Evolutionary conservation across 345 rosid genomes (phyloP), one percentile per base, ranked within the genome.

Genomic region (Camelina laxa): DNA sequence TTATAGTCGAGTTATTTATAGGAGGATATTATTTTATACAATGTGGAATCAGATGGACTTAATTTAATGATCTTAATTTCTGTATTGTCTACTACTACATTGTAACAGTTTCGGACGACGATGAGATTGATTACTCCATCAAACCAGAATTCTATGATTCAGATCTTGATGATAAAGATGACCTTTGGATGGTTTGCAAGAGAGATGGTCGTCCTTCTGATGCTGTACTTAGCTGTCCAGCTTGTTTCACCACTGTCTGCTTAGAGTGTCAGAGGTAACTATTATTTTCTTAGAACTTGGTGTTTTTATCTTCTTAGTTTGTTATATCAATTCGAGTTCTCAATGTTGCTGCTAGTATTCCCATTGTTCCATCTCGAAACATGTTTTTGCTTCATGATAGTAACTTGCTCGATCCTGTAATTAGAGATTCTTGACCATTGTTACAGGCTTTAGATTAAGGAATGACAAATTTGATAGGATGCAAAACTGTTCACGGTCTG

Each of bases 181-280:
- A 87, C 71, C 9, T 10, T 15, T 91, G 97, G 95, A 84, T 84
- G 73, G 75, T 62, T 13, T 85, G 80, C 75, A 70, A 75, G 65
- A 83, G 89, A 71, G 78, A 76, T 38, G 95, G 95, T 4, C 83
- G 73, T 66, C 41, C 67, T 20, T 86, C 97, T 51, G 97, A 91
- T 70, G 91, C 97, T 58, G 85, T 87, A 38, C 95, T 91, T 55
- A 89, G 95, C 75, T 91, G 97, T 65, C 95, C 97, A 9, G 95
- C 87, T 75, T 91, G 97, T 82, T 91, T 89, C 79, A 85, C 97
- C 42, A 86, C 87, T 24, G 87, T 91, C 39, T 91, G 90, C 83
- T 85, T 87, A 9, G 89, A 91, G 44, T 89, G 90, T 68, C 95
- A 91, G 75, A 87, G 97, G 97, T 91, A 69, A 36, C 36, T 14